Evolutionary conservation across 768 basidiomycete genomes (phyloP).

Genomic region (Termitomyces bulborhizus): DNA sequence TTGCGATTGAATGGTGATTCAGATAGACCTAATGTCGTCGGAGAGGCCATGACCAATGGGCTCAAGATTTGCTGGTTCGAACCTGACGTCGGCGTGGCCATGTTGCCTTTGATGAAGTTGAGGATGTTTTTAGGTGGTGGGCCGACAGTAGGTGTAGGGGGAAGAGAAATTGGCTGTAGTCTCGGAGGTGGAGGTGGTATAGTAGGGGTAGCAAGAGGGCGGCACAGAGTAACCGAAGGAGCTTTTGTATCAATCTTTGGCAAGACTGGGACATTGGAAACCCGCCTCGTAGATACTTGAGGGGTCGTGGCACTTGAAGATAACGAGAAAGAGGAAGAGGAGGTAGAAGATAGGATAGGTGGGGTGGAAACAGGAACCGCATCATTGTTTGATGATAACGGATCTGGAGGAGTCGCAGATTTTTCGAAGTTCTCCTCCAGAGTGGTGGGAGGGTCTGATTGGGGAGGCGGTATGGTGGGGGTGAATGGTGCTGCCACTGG

Average conservation of each 20-base stretch:
- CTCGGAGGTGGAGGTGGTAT: conserved; percentile 33
- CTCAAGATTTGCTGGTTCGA: conserved; percentile 37
- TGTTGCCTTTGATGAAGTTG: too few species aligned
- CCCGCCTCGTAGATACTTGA: conserved; percentile 12
- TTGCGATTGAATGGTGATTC: not conserved
- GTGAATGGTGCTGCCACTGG: conserved; percentile 19
- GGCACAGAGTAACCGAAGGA: not conserved
- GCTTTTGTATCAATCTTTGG: conserved; percentile 20
- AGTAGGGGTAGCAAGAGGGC: conserved; percentile 16
- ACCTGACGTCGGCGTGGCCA: too few species aligned
- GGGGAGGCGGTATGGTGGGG: conserved; percentile 5
- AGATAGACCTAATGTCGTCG: conserved; percentile 19
- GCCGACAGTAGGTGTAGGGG: conserved; percentile 34
- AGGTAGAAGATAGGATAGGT: conserved; percentile 7
- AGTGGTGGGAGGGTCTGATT: conserved; percentile 2
- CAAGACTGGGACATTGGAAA: conserved; percentile 5
- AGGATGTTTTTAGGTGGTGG: conserved; percentile 25
- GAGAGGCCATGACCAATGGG: conserved; percentile 33
- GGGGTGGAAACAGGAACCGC: conserved; percentile 12
- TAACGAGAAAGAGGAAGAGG: not conserved
- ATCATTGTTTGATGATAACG: conserved; percentile 1
- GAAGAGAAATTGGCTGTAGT: conserved; percentile 39
- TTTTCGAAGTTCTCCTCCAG: not conserved
- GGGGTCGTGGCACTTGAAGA: conserved; percentile 1
- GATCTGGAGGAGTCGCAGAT: conserved; percentile 14